A percentile compares a stretch with the other conserved stretches of the same genome.
These are phyloP conservation scores for Pyrrhoderma lamaoense DNA, from an alignment of 1,284 basidiomycete genomes.

Conservation along the genomic window DNA sequence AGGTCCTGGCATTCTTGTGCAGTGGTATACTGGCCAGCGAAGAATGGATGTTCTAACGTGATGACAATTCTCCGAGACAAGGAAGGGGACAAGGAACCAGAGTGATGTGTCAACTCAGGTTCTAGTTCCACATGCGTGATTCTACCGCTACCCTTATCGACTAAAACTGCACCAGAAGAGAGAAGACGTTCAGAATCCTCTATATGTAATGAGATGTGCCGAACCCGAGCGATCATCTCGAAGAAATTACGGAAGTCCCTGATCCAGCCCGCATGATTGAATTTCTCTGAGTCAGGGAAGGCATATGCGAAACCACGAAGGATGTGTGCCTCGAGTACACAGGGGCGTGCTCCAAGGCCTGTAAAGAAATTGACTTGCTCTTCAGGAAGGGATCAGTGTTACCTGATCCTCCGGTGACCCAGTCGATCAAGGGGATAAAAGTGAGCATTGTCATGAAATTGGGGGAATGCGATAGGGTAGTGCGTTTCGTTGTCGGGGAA, in stretches of 20 bases:
- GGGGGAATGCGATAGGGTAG: slow-evolving; percentile 14
- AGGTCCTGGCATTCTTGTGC: slow-evolving; percentile 15
- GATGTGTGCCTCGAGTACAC: slow-evolving; percentile 14
- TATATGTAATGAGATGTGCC: slow-evolving; percentile 11
- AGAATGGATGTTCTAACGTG: slow-evolving; percentile 9
- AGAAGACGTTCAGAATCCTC: slow-evolving; percentile 12
- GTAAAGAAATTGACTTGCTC: slow-evolving; percentile 12
- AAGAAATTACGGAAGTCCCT: slow-evolving; percentile 18
- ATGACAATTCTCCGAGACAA: background rate
- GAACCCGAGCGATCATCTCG: slow-evolving; percentile 13
- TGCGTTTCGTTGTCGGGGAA: slow-evolving; percentile 14
- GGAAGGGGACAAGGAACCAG: background rate
- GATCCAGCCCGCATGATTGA: slow-evolving; percentile 16
- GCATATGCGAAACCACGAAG: slow-evolving; percentile 16
- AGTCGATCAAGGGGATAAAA: slow-evolving; percentile 16
- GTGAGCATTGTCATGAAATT: slow-evolving; percentile 18
- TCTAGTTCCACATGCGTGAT: slow-evolving; percentile 14
- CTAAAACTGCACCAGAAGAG: slow-evolving; percentile 10
- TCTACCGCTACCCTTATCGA: slow-evolving; percentile 12
- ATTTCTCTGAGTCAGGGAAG: slow-evolving; percentile 7
- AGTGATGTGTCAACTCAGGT: background rate
- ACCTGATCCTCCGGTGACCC: slow-evolving; percentile 14
- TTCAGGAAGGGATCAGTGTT: slow-evolving; percentile 1
- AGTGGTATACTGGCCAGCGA: slow-evolving; percentile 7
- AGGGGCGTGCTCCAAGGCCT: slow-evolving; percentile 8